Percentiles rank a stretch among this genome's conserved stretches.
phyloP scores from a whole-genome alignment of 208 protist species.

The Acanthamoeba royreba region DNA sequence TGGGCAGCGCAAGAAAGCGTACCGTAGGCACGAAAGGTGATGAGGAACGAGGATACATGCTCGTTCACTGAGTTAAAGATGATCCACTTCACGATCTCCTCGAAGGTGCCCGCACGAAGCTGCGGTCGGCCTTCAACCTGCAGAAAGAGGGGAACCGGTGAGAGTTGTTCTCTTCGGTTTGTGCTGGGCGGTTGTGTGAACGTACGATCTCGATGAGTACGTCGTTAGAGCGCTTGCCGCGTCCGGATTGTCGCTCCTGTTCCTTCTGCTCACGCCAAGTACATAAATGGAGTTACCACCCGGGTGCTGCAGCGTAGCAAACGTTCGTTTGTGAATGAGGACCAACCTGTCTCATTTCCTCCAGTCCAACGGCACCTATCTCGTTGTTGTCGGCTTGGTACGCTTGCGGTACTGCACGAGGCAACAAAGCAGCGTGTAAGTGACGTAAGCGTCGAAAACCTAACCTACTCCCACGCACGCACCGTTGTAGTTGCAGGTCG shows the following conservation, averaged over 20 bases:
- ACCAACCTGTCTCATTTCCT: too few species aligned
- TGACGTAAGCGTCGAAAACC: too few species aligned
- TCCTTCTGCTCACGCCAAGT: not conserved
- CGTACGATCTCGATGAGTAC: not conserved
- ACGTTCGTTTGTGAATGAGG: too few species aligned
- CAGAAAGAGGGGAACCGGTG: not conserved
- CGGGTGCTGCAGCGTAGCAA: too few species aligned
- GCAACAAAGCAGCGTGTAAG: too few species aligned
- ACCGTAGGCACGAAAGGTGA: not conserved
- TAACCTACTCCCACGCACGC: not conserved
- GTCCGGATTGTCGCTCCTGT: not conserved
- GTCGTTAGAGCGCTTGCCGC: not conserved
- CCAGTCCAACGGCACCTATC: too few species aligned
- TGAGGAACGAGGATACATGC: not conserved
- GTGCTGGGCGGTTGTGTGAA: not conserved
- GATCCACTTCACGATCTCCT: conserved; percentile 3
- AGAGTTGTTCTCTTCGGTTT: too few species aligned
- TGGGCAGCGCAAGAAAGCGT: not conserved
- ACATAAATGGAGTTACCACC: not conserved
- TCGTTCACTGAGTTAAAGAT: conserved; percentile 1
- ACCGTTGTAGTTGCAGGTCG: not conserved
- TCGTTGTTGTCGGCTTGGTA: too few species aligned
- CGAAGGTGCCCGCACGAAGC: not conserved
- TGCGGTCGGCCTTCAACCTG: not conserved
- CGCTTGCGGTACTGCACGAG: not conserved